These are phyloP conservation scores for Acanthamoeba castellanii DNA, from an alignment of 208 protist genomes.

Conservation along the genomic window DNA sequence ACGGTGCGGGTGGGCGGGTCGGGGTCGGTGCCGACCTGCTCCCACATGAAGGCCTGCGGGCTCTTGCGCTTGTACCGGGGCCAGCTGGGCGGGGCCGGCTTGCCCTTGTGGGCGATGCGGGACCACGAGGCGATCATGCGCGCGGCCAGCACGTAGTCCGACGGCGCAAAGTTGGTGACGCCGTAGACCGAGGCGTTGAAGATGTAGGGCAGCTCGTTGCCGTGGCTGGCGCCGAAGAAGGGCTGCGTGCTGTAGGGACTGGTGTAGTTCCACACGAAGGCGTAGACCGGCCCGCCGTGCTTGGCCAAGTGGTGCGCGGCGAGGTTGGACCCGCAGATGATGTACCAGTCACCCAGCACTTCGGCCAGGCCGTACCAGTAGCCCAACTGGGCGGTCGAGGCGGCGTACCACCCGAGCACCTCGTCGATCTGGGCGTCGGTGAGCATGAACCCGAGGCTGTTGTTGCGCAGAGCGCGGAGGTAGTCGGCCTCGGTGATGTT, in stretches of 20 bases:
- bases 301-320: conserved; percentile 35
- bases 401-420: not conserved
- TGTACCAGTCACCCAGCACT: conserved; percentile 77
- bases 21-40: not conserved
- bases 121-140: conserved; percentile 74
- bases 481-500: conserved; percentile 36
- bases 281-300: not conserved
- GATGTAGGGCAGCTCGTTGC: conserved; percentile 71
- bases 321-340: conserved; percentile 62
- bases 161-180: not conserved
- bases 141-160: not conserved
- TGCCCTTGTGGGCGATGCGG: conserved; percentile 69
- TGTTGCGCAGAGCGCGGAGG: not conserved
- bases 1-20: not conserved
- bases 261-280: conserved; percentile 69
- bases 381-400: not conserved
- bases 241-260: conserved; percentile 57
- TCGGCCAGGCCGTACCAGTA: conserved; percentile 73
- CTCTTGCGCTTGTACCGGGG: not conserved
- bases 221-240: conserved; percentile 2
- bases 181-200: conserved; percentile 12
- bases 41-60: conserved; percentile 7
- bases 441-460: too few relatives aligned
- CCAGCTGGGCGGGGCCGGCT: conserved; percentile 9
- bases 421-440: too few relatives aligned